These are phyloP conservation scores for Lachnellula suecica DNA, from an alignment of 2,329 filamentous ascomycete genomes.

Conservation along the genomic window DNA sequence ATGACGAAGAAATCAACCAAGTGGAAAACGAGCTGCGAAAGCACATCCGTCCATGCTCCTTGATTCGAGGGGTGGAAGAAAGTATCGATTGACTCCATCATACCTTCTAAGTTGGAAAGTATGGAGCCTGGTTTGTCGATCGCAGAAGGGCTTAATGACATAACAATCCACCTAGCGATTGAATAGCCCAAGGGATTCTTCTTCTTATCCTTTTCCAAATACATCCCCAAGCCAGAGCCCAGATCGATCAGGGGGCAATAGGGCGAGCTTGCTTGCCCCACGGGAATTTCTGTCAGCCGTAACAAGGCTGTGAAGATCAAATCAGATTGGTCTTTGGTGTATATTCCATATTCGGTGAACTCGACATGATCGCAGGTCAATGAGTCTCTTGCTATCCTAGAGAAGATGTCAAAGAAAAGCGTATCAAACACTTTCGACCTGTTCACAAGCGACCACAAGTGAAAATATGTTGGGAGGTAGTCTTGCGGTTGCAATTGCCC, in stretches of 20 bases:
- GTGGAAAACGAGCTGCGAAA: constrained; percentile 89
- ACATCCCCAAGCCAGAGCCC: constrained; percentile 76
- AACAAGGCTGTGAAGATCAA: constrained; percentile 90
- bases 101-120: constrained; percentile 79
- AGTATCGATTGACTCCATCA: constrained; percentile 94
- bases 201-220: constrained; percentile 88
- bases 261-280: constrained; percentile 91
- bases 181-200: constrained; percentile 92
- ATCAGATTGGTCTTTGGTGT: constrained; percentile 87
- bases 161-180: constrained; percentile 88
- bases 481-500: constrained; percentile 80
- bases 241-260: constrained; percentile 82
- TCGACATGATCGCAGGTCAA: constrained; percentile 71
- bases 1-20: constrained; percentile 95
- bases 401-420: constrained; percentile 86
- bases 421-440: constrained; percentile 85
- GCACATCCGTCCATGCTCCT: constrained; percentile 83
- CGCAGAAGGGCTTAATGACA: constrained; percentile 85
- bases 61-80: constrained; percentile 99
- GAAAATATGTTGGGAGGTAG: constrained; percentile 91
- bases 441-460: constrained; percentile 91
- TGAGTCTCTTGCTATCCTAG: constrained; percentile 81
- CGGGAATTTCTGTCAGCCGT: constrained; percentile 88
- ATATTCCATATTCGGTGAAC: constrained; percentile 86
- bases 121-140: constrained; percentile 76